phyloP scores from a whole-genome alignment of 129 eudicot species.

The Centaurea solstitialis region DNA sequence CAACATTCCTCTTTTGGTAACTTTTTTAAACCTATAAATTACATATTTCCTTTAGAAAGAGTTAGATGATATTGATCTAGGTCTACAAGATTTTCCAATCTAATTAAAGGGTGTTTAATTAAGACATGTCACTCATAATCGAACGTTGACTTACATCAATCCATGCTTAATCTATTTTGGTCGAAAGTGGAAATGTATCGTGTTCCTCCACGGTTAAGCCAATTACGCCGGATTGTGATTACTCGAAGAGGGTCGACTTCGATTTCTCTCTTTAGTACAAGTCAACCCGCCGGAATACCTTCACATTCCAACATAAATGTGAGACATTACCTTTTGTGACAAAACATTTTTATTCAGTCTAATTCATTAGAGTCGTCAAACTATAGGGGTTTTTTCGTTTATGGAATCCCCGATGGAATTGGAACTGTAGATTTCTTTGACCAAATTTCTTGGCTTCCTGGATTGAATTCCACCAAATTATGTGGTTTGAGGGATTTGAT shows the following conservation, averaged over 20 bases:
- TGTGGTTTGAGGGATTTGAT: no score
- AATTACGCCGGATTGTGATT: background rate
- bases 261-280: background rate
- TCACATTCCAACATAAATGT: no score
- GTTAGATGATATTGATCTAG: background rate
- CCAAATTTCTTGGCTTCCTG: no score
- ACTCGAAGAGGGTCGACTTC: constrained; percentile 1
- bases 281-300: no score
- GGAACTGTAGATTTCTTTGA: no score
- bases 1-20: background rate
- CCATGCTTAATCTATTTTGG: background rate
- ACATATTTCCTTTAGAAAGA: background rate
- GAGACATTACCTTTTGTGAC: background rate
- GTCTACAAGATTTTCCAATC: constrained; percentile 9
- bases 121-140: constrained; percentile 8
- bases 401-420: no score
- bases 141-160: background rate
- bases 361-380: no score
- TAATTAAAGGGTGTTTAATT: background rate
- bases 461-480: no score
- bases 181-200: constrained; percentile 5
- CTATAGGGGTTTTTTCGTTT: no score
- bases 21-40: background rate
- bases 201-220: background rate
- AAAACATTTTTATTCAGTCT: background rate